A percentile compares a stretch with the other conserved stretches of the same genome.
Conservation (phyloP, 768 basidiomycete species). For the Hericium rajendrae region DNA sequence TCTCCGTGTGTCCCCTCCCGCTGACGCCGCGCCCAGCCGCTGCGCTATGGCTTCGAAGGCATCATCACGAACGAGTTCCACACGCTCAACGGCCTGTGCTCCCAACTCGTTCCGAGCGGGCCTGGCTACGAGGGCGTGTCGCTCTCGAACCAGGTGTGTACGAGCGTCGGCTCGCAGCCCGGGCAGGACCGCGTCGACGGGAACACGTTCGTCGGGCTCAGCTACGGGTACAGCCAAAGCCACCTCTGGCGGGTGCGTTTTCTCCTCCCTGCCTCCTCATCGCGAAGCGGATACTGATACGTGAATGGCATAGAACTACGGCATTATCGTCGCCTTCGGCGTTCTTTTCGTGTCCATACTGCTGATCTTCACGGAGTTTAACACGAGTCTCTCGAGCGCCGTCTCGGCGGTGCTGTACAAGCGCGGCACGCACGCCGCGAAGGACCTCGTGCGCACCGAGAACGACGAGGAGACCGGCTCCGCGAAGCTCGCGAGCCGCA, state of each 20-base stretch:
- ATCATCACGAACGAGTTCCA: slow-evolving; percentile 79
- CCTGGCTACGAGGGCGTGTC: slow-evolving; percentile 48
- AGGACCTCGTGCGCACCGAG: slow-evolving; percentile 10
- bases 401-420: slow-evolving; percentile 54
- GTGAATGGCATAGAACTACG: slow-evolving; percentile 40
- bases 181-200: slow-evolving; percentile 59
- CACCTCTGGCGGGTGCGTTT: slow-evolving; percentile 40
- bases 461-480: background rate
- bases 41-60: slow-evolving; percentile 66
- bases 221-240: slow-evolving; percentile 30
- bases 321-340: slow-evolving; percentile 60
- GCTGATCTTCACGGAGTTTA: slow-evolving; percentile 50
- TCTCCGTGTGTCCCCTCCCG: background rate
- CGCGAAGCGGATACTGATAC: background rate
- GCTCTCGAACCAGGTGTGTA: slow-evolving; percentile 65
- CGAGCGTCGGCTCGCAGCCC: slow-evolving; percentile 52
- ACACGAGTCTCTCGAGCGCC: slow-evolving; percentile 26
- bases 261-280: background rate
- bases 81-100: slow-evolving; percentile 50
- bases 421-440: slow-evolving; percentile 34
- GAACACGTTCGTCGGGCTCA: slow-evolving; percentile 39
- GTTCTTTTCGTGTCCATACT: slow-evolving; percentile 45
- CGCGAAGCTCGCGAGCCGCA: background rate
- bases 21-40: slow-evolving; percentile 34
- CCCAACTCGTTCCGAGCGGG: slow-evolving; percentile 51